These are phyloP conservation scores for Sporothrix curviconia DNA, from an alignment of 2,329 filamentous ascomycete species.

Conservation along the genomic window DNA sequence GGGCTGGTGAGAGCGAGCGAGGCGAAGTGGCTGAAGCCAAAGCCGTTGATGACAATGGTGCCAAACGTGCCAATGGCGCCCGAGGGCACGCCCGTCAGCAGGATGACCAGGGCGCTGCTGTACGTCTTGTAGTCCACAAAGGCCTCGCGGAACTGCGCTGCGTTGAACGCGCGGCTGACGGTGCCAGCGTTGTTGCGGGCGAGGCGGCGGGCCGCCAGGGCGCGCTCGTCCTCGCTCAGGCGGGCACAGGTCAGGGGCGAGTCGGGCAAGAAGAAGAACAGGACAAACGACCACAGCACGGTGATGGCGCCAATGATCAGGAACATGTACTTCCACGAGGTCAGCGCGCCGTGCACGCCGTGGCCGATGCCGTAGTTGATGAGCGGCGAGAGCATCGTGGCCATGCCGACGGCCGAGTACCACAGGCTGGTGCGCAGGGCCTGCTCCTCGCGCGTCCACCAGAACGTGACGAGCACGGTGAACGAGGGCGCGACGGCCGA, in stretches of 20 bases:
- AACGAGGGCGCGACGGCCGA: constrained; percentile 5
- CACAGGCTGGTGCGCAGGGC: constrained; percentile 34
- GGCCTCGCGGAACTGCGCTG: constrained; percentile 8
- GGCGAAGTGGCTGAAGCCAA: constrained; percentile 38
- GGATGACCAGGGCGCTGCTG: constrained; percentile 3
- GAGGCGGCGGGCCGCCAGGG: constrained; percentile 5
- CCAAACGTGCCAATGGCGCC: constrained; percentile 31
- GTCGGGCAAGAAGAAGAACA: constrained; percentile 11
- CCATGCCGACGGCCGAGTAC: constrained; percentile 39
- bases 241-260: constrained; percentile 2
- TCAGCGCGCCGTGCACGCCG: constrained; percentile 32
- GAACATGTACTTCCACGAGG: constrained; percentile 28
- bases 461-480: constrained; percentile 42
- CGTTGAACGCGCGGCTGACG: constrained; percentile 8
- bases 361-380: constrained; percentile 41
- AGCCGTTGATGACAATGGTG: constrained; percentile 38
- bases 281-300: constrained; percentile 3
- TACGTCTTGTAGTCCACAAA: constrained; percentile 11
- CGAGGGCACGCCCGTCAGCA: constrained; percentile 11
- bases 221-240: background rate
- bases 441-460: constrained; percentile 37
- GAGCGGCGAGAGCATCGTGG: constrained; percentile 38
- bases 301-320: constrained; percentile 11
- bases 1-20: constrained; percentile 25
- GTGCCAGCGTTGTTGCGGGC: constrained; percentile 11